phyloP scores from a whole-genome alignment of 2,329 filamentous ascomycete genomes.

The Parascedosporium putredinis region DNA sequence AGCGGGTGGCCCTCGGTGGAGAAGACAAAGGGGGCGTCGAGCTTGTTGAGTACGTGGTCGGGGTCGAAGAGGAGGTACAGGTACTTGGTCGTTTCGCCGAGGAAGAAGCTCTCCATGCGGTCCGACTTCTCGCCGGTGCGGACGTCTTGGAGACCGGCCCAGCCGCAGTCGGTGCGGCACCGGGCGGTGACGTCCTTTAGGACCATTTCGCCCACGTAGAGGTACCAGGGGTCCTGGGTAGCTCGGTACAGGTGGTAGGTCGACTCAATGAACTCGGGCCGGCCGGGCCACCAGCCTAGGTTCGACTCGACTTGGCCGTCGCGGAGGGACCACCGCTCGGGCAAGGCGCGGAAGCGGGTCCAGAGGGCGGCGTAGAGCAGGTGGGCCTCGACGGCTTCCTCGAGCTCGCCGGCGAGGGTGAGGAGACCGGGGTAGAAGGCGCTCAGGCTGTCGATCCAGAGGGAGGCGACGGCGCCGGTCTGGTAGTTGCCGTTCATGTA shows the following conservation, averaged over 20 bases:
- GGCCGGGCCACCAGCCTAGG: conserved; percentile 87
- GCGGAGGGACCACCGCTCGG: conserved; percentile 84
- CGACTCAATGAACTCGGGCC: conserved; percentile 94
- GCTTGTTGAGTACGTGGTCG: conserved; percentile 73
- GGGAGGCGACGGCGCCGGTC: conserved; percentile 78
- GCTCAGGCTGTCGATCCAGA: conserved; percentile 93
- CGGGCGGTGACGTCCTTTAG: conserved; percentile 76
- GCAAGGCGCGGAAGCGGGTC: conserved; percentile 88
- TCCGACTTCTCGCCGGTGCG: conserved; percentile 77
- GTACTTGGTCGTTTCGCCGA: conserved; percentile 94
- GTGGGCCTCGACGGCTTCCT: conserved; percentile 85
- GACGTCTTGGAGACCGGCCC: conserved; percentile 81
- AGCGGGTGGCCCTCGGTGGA: conserved; percentile 93
- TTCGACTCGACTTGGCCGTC: conserved; percentile 77
- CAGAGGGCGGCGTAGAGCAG: conserved; percentile 86
- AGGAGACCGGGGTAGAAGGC: conserved; percentile 91
- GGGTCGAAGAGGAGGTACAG: conserved; percentile 84
- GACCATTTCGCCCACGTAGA: conserved; percentile 93
- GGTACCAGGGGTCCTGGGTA: conserved; percentile 90
- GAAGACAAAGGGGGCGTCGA: conserved; percentile 85
- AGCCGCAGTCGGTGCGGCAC: conserved; percentile 86
- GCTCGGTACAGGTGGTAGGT: conserved; percentile 94
- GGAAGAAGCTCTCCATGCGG: conserved; percentile 97
- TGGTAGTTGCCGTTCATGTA: conserved; percentile 83
- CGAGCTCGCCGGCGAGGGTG: conserved; percentile 74